Percentiles rank a stretch among this genome's conserved stretches.
Conservation (phyloP, 1,284 basidiomycete species). For the Pseudozyma tsukubaensis region DNA sequence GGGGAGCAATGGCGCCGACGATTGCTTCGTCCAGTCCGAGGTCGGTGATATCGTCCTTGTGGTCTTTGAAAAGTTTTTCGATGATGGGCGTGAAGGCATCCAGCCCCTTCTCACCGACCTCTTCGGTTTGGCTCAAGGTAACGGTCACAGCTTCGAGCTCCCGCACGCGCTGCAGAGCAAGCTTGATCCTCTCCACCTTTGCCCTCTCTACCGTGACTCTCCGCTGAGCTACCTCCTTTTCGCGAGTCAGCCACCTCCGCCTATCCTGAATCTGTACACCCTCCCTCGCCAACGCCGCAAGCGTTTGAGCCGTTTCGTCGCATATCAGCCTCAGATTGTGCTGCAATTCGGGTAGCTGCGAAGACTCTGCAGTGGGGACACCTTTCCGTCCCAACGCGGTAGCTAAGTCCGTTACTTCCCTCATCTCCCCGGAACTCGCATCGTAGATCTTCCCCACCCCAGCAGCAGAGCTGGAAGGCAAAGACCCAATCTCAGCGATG, state of each 20-base stretch:
- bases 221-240: slow-evolving; percentile 76
- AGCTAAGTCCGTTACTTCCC: slow-evolving; percentile 54
- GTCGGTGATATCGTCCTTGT: slow-evolving; percentile 24
- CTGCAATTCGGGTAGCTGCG: slow-evolving; percentile 85
- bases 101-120: slow-evolving; percentile 10
- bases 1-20: slow-evolving; percentile 86
- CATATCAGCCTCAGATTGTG: slow-evolving; percentile 91
- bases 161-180: slow-evolving; percentile 39
- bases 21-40: slow-evolving; percentile 80
- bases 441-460: slow-evolving; percentile 59
- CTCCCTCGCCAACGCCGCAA: slow-evolving; percentile 88
- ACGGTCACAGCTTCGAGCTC: slow-evolving; percentile 30
- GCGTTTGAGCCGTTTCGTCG: slow-evolving; percentile 81
- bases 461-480: slow-evolving; percentile 15
- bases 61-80: slow-evolving; percentile 16
- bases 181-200: slow-evolving; percentile 52
- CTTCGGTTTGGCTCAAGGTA: background rate
- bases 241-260: slow-evolving; percentile 76
- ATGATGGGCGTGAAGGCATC: slow-evolving; percentile 32
- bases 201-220: slow-evolving; percentile 76
- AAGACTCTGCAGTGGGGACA: slow-evolving; percentile 11
- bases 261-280: slow-evolving; percentile 84
- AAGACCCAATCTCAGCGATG: slow-evolving; percentile 53
- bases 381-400: slow-evolving; percentile 45
- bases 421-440: slow-evolving; percentile 52